phyloP scores from a whole-genome alignment of 106 monocot genomes.

The Acanthochlamys bracteata region DNA sequence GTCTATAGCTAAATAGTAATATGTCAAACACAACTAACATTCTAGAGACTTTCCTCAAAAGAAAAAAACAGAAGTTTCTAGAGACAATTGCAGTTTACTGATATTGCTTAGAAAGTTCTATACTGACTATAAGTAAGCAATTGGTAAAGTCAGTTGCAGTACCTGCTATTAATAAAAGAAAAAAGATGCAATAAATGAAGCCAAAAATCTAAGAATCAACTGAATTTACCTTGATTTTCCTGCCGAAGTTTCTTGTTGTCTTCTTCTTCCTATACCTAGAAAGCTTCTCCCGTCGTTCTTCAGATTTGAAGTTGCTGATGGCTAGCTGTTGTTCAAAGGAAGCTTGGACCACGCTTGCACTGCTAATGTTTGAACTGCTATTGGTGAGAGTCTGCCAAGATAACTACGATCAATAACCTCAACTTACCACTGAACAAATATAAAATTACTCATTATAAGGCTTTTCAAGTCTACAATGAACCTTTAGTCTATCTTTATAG shows the following conservation, averaged over 20 bases:
- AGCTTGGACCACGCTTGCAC: slow-evolving; percentile 8
- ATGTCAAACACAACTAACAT: not conserved
- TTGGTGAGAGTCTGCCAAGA: slow-evolving; percentile 17
- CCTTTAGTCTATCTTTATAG: too few species aligned
- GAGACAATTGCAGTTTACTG: not conserved
- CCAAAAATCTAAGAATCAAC: not conserved
- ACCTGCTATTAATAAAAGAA: not conserved
- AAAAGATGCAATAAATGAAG: not conserved
- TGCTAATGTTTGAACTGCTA: slow-evolving; percentile 1
- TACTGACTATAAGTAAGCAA: not conserved
- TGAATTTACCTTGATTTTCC: slow-evolving; percentile 55
- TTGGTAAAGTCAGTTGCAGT: not conserved
- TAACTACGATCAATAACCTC: slow-evolving; percentile 12
- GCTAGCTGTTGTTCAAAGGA: slow-evolving; percentile 19
- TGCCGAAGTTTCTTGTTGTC: slow-evolving; percentile 46
- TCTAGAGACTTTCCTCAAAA: too few species aligned
- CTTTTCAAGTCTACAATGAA: not conserved
- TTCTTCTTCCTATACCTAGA: slow-evolving; percentile 63
- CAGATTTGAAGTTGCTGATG: slow-evolving; percentile 35
- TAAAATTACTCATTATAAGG: not conserved
- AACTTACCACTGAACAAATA: not conserved
- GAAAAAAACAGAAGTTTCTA: not conserved
- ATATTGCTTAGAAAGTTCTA: not conserved
- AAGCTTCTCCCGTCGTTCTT: slow-evolving; percentile 54
- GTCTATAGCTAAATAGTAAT: not conserved